Conservation (phyloP, 2,329 filamentous ascomycete genomes). For the Lojkania enalia region DNA sequence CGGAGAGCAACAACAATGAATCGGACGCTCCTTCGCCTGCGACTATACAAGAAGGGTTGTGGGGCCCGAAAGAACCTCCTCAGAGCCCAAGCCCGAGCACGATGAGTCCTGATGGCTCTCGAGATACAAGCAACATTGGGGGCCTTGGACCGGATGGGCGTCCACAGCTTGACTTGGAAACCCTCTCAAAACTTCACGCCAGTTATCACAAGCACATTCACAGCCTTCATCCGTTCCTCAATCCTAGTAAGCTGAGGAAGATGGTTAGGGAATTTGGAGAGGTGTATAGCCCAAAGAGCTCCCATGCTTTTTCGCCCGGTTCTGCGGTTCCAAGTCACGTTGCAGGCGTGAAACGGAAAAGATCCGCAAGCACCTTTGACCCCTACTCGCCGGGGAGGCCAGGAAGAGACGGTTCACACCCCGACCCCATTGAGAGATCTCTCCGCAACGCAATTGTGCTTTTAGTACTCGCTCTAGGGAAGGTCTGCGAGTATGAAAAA, state of each 20-base stretch:
- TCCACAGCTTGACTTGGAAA: constrained; percentile 57
- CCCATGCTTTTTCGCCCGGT: constrained; percentile 28
- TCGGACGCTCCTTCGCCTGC: constrained; percentile 47
- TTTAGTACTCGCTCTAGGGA: constrained; percentile 81
- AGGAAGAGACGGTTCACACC: not conserved
- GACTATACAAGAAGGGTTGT: constrained; percentile 52
- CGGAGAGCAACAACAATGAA: constrained; percentile 41
- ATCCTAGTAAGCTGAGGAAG: constrained; percentile 55
- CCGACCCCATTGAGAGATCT: constrained; percentile 29
- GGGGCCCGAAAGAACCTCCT: constrained; percentile 55
- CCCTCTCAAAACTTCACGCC: constrained; percentile 54
- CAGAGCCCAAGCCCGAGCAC: constrained; percentile 42
- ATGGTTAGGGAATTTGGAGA: constrained; percentile 56
- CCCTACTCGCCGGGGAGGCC: constrained; percentile 19
- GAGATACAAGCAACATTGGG: constrained; percentile 47
- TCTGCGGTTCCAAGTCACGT: constrained; percentile 23
- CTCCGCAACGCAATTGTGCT: constrained; percentile 75
- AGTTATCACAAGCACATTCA: constrained; percentile 65
- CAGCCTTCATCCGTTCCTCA: constrained; percentile 66
- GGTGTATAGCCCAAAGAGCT: constrained; percentile 36
- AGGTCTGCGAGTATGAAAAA: constrained; percentile 66
- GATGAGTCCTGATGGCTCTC: constrained; percentile 23
- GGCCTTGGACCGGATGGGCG: constrained; percentile 58
- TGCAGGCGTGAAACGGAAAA: constrained; percentile 40
- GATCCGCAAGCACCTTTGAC: constrained; percentile 35